Evolutionary conservation across 2,329 filamentous ascomycete species (phyloP).

Genomic region (Colletotrichum noveboracense): DNA sequence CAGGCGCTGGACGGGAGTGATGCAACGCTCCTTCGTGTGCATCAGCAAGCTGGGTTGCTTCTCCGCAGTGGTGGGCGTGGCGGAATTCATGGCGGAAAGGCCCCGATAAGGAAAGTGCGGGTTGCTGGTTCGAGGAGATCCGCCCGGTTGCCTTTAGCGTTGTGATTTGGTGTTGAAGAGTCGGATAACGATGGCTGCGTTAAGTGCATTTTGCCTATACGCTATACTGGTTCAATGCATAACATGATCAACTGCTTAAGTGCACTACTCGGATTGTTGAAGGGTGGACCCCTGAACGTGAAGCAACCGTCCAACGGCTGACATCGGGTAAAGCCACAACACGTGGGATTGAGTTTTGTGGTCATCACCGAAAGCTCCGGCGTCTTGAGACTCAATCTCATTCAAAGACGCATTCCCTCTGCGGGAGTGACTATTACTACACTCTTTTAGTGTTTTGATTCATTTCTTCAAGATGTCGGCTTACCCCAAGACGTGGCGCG

Average conservation of each 20-base stretch:
- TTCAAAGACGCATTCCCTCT: background rate
- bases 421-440: accelerated
- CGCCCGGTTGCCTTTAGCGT: background rate
- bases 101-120: background rate
- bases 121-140: background rate
- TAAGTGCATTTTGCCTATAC: background rate
- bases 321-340: background rate
- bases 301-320: background rate
- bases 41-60: background rate
- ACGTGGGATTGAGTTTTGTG: background rate
- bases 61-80: background rate
- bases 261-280: accelerated
- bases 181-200: background rate
- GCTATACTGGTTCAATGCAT: accelerated
- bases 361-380: background rate
- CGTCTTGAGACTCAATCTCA: background rate
- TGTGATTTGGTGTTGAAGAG: background rate
- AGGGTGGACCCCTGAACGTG: background rate
- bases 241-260: background rate
- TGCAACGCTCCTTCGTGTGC: background rate
- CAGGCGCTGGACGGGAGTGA: background rate
- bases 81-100: background rate
- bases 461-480: background rate
- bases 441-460: background rate
- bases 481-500: slow-evolving; percentile 25